Conservation (phyloP, 306 rosid species). For the Carpinus fangiana region DNA sequence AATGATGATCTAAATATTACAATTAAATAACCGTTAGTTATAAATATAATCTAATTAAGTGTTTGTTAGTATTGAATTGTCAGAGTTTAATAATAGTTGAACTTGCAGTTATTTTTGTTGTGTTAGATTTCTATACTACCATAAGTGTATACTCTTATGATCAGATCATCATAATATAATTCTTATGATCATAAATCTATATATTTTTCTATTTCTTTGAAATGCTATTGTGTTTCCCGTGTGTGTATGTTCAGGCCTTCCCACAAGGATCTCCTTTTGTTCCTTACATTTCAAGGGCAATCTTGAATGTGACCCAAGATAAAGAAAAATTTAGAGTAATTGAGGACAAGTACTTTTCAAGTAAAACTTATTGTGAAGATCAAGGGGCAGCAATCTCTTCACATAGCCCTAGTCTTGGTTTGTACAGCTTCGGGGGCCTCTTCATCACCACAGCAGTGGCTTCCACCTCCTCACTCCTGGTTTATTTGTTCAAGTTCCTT, state of each 20-base stretch:
- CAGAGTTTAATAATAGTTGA: too few relatives aligned
- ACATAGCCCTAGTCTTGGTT: slow-evolving; percentile 27
- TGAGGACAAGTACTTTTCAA: slow-evolving; percentile 24
- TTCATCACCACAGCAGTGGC: slow-evolving; percentile 37
- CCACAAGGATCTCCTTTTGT: slow-evolving; percentile 41
- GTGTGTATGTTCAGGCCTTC: slow-evolving; percentile 40
- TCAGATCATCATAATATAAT: too few relatives aligned
- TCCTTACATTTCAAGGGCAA: slow-evolving; percentile 46
- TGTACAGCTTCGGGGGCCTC: slow-evolving; percentile 47
- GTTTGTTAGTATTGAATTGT: too few relatives aligned
- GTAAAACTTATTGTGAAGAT: slow-evolving; percentile 1
- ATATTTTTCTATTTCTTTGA: background rate
- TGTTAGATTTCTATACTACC: too few relatives aligned
- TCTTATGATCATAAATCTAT: background rate
- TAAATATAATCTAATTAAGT: too few relatives aligned
- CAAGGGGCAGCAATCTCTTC: slow-evolving; percentile 11
- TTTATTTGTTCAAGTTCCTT: slow-evolving; percentile 9
- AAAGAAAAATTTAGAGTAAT: slow-evolving; percentile 18
- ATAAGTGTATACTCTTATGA: too few relatives aligned
- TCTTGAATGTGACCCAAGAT: slow-evolving; percentile 41
- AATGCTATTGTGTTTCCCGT: background rate
- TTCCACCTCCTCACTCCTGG: slow-evolving; percentile 15
- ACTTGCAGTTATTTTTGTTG: too few relatives aligned
- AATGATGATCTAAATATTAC: too few relatives aligned
- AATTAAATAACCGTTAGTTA: too few relatives aligned